Conservation (phyloP, 1,284 basidiomycete species). For the Trametes polyzona region DNA sequence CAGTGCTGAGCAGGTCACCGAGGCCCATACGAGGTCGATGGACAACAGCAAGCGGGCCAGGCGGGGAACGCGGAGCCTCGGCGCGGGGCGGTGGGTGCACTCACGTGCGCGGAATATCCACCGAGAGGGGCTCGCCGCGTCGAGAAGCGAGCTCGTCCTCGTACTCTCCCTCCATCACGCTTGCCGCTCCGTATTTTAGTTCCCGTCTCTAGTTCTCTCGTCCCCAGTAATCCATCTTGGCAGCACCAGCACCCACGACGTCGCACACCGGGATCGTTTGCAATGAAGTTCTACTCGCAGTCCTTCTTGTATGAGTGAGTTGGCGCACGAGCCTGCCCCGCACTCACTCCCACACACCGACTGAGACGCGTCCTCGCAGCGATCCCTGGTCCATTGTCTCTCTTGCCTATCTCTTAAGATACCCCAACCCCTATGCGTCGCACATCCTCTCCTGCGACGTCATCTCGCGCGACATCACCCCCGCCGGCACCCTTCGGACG, state of each 20-base stretch:
- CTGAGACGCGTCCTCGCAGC: slow-evolving; percentile 44
- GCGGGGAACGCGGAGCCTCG: background rate
- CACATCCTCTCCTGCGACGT: slow-evolving; percentile 97
- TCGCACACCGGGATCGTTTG: slow-evolving; percentile 41
- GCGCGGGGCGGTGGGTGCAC: slow-evolving; percentile 4
- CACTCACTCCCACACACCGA: slow-evolving; percentile 11
- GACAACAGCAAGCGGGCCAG: background rate
- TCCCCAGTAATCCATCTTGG: slow-evolving; percentile 16
- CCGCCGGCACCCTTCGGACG: slow-evolving; percentile 80
- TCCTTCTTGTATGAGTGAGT: slow-evolving; percentile 82
- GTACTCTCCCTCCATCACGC: slow-evolving; percentile 4
- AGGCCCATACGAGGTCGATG: too few species aligned
- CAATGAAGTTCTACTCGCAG: slow-evolving; percentile 82
- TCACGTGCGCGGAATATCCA: slow-evolving; percentile 15
- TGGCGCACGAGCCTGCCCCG: background rate
- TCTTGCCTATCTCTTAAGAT: slow-evolving; percentile 93
- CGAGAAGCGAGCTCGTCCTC: slow-evolving; percentile 13
- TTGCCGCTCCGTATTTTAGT: slow-evolving; percentile 14
- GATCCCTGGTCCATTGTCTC: slow-evolving; percentile 92
- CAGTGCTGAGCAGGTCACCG: too few species aligned
- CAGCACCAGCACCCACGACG: background rate
- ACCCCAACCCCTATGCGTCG: slow-evolving; percentile 94
- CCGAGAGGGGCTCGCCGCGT: slow-evolving; percentile 18
- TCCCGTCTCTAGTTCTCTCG: background rate
- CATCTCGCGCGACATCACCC: slow-evolving; percentile 77